A percentile compares a stretch with the other conserved stretches of the same genome.
Evolutionary conservation across 441 rosid species (phyloP).

Genomic region (Melastoma candidum): DNA sequence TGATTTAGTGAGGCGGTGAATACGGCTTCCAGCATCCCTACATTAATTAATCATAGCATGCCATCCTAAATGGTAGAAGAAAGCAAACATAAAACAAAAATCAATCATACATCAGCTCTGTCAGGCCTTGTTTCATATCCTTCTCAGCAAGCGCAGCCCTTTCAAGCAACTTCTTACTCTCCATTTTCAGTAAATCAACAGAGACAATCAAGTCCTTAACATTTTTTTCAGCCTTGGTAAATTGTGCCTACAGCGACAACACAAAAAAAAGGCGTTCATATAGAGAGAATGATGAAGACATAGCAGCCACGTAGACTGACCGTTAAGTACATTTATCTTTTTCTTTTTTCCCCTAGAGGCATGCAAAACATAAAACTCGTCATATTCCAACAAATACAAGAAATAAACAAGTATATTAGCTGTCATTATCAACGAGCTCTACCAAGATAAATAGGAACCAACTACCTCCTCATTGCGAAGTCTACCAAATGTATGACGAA

Average conservation of each 20-base stretch:
- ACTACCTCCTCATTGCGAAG: constrained; percentile 84
- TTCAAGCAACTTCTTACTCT: constrained; percentile 72
- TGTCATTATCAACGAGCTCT: too few species aligned
- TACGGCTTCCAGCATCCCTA: constrained; percentile 63
- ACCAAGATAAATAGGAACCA: not conserved
- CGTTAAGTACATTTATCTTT: not conserved
- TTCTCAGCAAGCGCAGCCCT: constrained; percentile 79
- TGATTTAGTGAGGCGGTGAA: constrained; percentile 57
- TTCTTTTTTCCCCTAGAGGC: too few species aligned
- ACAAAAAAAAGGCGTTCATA: constrained; percentile 6
- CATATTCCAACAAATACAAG: too few species aligned
- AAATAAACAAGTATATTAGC: too few species aligned
- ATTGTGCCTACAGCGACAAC: constrained; percentile 44
- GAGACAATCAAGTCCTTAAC: constrained; percentile 61
- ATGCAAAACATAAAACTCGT: too few species aligned
- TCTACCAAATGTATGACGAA: constrained; percentile 41
- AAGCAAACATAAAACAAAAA: constrained; percentile 5
- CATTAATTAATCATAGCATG: constrained; percentile 12
- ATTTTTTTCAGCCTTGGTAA: constrained; percentile 65
- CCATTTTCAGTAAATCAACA: constrained; percentile 77
- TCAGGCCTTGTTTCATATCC: constrained; percentile 48
- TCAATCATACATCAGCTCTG: constrained; percentile 44
- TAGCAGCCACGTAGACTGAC: not conserved
- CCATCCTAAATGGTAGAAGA: constrained; percentile 1
- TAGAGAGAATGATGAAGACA: not conserved